Evolutionary conservation across 768 basidiomycete species (phyloP).

Genomic region (Lactifluus echinatus): DNA sequence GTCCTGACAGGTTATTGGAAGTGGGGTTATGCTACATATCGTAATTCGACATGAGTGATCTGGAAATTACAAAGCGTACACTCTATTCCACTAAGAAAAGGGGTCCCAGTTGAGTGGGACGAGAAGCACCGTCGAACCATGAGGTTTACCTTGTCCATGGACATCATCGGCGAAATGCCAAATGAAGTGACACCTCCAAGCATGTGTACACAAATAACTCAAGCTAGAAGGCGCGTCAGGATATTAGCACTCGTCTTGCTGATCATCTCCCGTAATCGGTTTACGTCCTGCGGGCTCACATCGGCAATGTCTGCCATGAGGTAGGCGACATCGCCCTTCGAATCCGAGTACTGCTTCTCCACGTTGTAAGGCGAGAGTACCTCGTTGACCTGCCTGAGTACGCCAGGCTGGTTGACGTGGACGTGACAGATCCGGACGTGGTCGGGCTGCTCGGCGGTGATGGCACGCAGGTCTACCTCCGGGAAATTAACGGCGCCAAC

Average conservation of each 20-base stretch:
- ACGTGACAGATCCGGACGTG: slow-evolving; percentile 90
- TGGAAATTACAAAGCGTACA: slow-evolving; percentile 12
- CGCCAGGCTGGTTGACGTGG: slow-evolving; percentile 93
- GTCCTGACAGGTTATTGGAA: not conserved
- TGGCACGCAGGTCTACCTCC: slow-evolving; percentile 92
- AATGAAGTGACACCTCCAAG: not conserved
- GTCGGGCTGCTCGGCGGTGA: slow-evolving; percentile 71
- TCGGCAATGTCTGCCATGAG: slow-evolving; percentile 95
- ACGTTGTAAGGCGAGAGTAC: slow-evolving; percentile 93
- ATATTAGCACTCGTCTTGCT: slow-evolving; percentile 78
- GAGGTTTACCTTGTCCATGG: not conserved
- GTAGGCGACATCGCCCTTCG: slow-evolving; percentile 87
- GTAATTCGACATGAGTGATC: not conserved
- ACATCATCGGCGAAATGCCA: not conserved
- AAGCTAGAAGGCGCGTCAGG: slow-evolving; percentile 75
- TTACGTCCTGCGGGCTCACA: slow-evolving; percentile 74
- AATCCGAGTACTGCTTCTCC: slow-evolving; percentile 99
- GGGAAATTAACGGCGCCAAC: slow-evolving; percentile 97
- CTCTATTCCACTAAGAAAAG: not conserved
- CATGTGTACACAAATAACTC: slow-evolving; percentile 6
- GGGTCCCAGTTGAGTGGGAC: slow-evolving; percentile 19
- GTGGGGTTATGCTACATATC: slow-evolving; percentile 4
- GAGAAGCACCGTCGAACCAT: slow-evolving; percentile 6
- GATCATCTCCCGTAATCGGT: slow-evolving; percentile 69
- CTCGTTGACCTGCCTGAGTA: slow-evolving; percentile 91